phyloP scores from a whole-genome alignment of 2,329 filamentous ascomycete species.

The Daldinia sp. region DNA sequence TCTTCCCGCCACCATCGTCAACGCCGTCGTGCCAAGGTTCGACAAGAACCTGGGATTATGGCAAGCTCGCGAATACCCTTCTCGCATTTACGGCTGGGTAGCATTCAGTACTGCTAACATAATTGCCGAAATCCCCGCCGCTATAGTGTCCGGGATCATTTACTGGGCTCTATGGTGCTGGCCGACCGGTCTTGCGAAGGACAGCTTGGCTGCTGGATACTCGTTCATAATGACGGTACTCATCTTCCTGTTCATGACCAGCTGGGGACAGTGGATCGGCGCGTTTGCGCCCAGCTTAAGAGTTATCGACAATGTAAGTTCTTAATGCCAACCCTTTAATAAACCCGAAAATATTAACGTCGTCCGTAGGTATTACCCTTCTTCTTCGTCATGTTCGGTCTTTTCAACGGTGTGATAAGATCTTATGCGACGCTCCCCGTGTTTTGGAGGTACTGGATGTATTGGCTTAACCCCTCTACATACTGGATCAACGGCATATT shows the following conservation, averaged over 20 bases:
- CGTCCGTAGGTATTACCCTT: conserved; percentile 69
- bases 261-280: conserved; percentile 85
- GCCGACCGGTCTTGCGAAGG: conserved; percentile 72
- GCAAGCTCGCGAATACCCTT: conserved; percentile 76
- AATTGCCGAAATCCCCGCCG: conserved; percentile 75
- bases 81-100: conserved; percentile 79
- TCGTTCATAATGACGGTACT: conserved; percentile 80
- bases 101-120: conserved; percentile 79
- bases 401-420: conserved; percentile 81
- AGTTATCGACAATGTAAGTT: conserved; percentile 73
- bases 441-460: conserved; percentile 79
- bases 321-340: background rate
- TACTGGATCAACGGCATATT: conserved; percentile 78
- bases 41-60: conserved; percentile 76
- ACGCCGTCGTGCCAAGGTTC: conserved; percentile 80
- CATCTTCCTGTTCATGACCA: conserved; percentile 78
- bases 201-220: conserved; percentile 73
- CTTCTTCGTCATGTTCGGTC: conserved; percentile 79
- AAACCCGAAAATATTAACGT: background rate
- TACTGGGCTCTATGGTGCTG: conserved; percentile 84
- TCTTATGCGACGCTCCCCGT: conserved; percentile 70
- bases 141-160: conserved; percentile 69
- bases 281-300: conserved; percentile 83
- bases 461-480: conserved; percentile 73
- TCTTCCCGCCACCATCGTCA: conserved; percentile 75